Percentiles rank a stretch among this genome's conserved stretches.
Evolutionary conservation across 106 monocot genomes (phyloP).

Genomic region (Vanilla planifolia): DNA sequence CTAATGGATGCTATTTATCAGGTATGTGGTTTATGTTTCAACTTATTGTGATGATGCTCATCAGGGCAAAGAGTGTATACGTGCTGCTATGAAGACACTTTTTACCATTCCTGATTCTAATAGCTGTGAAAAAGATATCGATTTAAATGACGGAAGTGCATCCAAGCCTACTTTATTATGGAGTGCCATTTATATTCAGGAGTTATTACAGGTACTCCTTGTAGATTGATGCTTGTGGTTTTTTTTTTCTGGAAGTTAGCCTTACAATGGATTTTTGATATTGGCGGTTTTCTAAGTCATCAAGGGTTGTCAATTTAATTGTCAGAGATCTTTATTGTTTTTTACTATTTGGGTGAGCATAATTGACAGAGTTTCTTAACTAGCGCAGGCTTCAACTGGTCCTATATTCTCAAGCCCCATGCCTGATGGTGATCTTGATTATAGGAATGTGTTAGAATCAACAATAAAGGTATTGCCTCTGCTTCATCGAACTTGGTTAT

Average conservation of each 20-base stretch:
- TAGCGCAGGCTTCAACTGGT: constrained; percentile 44
- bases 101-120: constrained; percentile 13
- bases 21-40: constrained; percentile 74
- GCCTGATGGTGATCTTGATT: constrained; percentile 77
- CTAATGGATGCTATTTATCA: constrained; percentile 15
- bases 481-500: background rate
- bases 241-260: background rate
- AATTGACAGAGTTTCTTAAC: constrained; percentile 12
- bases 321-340: background rate
- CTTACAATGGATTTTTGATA: background rate
- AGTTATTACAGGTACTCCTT: constrained; percentile 46
- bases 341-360: background rate
- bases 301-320: background rate
- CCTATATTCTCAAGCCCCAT: constrained; percentile 32
- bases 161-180: constrained; percentile 48
- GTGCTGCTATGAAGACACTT: constrained; percentile 57
- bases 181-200: constrained; percentile 65
- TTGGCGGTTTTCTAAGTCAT: background rate
- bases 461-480: constrained; percentile 55
- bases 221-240: background rate
- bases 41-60: constrained; percentile 51
- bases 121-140: constrained; percentile 5
- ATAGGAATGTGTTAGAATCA: constrained; percentile 44
- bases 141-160: constrained; percentile 15
- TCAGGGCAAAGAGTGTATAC: constrained; percentile 57